Conservation (phyloP, 371 early-diverging fungal species). For the Phascolomyces articulosus region DNA sequence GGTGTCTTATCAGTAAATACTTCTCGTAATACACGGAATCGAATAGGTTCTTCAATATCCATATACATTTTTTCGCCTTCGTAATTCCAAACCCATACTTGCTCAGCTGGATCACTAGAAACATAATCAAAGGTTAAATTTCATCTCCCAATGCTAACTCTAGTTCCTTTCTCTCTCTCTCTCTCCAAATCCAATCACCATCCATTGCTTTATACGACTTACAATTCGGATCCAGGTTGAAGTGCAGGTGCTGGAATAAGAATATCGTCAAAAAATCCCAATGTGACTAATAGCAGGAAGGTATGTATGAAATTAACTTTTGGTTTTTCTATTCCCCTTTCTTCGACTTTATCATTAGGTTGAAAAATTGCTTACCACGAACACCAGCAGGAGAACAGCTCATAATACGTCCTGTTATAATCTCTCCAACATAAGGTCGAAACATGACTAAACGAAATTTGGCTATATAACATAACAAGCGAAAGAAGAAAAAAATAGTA, state of each 20-base stretch:
- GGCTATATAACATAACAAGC: constrained; percentile 40
- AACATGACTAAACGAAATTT: constrained; percentile 88
- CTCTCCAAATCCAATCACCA: too few relatives aligned
- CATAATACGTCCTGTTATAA: constrained; percentile 79
- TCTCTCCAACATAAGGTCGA: constrained; percentile 89
- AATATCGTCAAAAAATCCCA: constrained; percentile 95
- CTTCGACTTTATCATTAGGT: too few relatives aligned
- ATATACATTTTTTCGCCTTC: constrained; percentile 84
- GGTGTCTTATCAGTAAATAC: constrained; percentile 83
- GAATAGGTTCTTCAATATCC: constrained; percentile 81
- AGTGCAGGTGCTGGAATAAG: constrained; percentile 72
- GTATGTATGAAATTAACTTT: background rate
- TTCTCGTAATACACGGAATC: constrained; percentile 79
- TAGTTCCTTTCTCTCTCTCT: background rate
- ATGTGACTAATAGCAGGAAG: constrained; percentile 58
- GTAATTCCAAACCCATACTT: constrained; percentile 90
- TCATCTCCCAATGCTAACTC: too few relatives aligned
- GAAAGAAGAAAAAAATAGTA: background rate
- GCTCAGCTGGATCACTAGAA: constrained; percentile 67
- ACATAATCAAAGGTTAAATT: background rate
- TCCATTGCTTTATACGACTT: constrained; percentile 15
- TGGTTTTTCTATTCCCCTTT: too few relatives aligned
- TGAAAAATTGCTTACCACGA: constrained; percentile 45
- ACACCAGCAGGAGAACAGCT: constrained; percentile 74
- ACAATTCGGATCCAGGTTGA: constrained; percentile 69